Evolutionary conservation across 73 alveolate species (phyloP), one percentile per base, ranked within the genome.

Genomic region (Tetrahymena malaccensis): DNA sequence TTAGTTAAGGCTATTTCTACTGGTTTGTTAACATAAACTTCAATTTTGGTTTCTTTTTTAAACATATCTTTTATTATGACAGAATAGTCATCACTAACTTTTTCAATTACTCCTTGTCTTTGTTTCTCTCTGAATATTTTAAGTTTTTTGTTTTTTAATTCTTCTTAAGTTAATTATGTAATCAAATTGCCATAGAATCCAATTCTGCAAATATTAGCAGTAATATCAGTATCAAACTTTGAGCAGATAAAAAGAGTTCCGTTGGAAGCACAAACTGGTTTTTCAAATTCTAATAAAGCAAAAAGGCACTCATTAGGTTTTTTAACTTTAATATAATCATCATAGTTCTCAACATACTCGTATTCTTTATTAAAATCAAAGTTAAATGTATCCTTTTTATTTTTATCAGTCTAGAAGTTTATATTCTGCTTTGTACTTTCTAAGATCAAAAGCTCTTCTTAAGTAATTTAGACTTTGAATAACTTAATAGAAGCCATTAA

Each of bases 181-280:
- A 97, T 96, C 40, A 95, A 56, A 34, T 85, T 95, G 3, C 99
- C 99, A 96, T 94, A 97, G 96, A 99, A 99, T 10, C 99, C 99
- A 56, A 99, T 97, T 97, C 99, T 98, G 95, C 99, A 98, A 31
- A 97, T 94, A 93, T 99, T 99, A 43, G 98, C 98, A 25, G 98
- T 95, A 40, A 98, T 97, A 94, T 99, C 99, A 40, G 98, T 97
- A 96, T 99, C 99, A 25, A 99, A 95, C 95, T 98, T 98, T 3
- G 99, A 97, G 57, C 99, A 99, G 35, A 99, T 97, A 85, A 99
- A 93, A 31, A 99, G 96, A 84, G 98, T 93, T 58, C 98, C 94
- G 50, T 96, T 95, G 4, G 99, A 97, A 4, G 98, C 97, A 55
- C 98, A 96, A n/a, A 97, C 97, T 85, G 98, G 98, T 96, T 96